Evolutionary conservation across 176 grass and related monocot species (phyloP), one percentile per base, ranked within the genome.

Genomic region (Cenchrus americanus): DNA sequence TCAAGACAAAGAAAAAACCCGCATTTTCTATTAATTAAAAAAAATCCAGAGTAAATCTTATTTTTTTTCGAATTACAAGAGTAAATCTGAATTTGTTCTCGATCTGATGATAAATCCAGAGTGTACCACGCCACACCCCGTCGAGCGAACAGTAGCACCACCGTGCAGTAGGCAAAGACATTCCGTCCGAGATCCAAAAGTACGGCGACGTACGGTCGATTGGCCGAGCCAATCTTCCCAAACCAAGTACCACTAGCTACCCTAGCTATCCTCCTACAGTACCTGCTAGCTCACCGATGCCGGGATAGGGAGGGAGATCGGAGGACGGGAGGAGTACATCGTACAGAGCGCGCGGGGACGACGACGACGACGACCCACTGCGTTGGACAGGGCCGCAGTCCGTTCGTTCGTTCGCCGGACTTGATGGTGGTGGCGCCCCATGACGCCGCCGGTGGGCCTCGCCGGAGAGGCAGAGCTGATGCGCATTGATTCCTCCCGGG

Each of bases 401-500:
- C 27, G 27, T 30, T 4, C 34, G 34, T 37, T 37, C 40, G 66
- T 14, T 40, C 32, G 32, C 8, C 41, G 41, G 66, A 18, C 67
- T 70, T 47, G 67, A 70, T 70, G 67, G 34, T 1, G 65, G 34
- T 40, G 63, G 65, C 19, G 64, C 4, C 4, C 40, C 21, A n/a
- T 21, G 34, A 37, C 41, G 10, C 15, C 63, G 41, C 4, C 24
- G 23, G 66, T 69, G 66, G 66, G 67, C 67, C 67, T 70, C 67
- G 67, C 41, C 67, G 67, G 67, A 70, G 67, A 21, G 65, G 37
- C 67, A 14, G 1, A 70, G 7, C 67, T 69, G 66, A 69, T 70
- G 19, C 41, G 66, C 66, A 69, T 69, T 69, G 66, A 69, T 46
- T 69, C 40, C 55, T 10, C 66, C 10, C 19, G 15, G 66, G 40